Conservation (phyloP, 768 basidiomycete species). For the Mycena albidolilacea region DNA sequence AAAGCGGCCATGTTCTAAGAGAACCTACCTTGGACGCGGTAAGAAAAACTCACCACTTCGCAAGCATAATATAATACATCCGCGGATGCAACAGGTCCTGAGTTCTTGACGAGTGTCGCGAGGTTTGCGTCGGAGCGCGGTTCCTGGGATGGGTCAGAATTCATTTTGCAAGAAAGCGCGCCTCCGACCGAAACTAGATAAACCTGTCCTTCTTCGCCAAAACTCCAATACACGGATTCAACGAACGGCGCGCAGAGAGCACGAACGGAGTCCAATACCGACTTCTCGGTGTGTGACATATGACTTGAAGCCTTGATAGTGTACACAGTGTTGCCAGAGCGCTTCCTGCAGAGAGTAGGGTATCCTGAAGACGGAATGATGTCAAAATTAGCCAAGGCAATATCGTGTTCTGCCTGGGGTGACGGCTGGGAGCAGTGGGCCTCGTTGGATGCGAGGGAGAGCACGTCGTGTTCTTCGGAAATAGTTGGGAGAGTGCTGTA, state of each 20-base stretch:
- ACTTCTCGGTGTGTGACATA: slow-evolving; percentile 17
- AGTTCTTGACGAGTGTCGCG: slow-evolving; percentile 31
- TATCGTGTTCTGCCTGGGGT: slow-evolving; percentile 2
- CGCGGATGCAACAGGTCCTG: slow-evolving; percentile 39
- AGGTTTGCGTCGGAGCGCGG: slow-evolving; percentile 42
- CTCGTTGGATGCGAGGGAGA: slow-evolving; percentile 25
- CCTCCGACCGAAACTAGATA: slow-evolving; percentile 49
- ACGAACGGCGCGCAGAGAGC: slow-evolving; percentile 46
- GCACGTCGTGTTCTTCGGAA: slow-evolving; percentile 31
- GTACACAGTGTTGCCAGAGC: slow-evolving; percentile 33
- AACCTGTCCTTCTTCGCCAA: slow-evolving; percentile 48
- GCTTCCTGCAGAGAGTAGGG: slow-evolving; percentile 37
- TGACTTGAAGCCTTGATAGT: slow-evolving; percentile 30
- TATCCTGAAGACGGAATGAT: slow-evolving; percentile 31
- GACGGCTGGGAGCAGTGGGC: slow-evolving; percentile 25
- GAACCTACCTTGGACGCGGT: too few species aligned
- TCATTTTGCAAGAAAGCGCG: background rate
- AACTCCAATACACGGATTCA: slow-evolving; percentile 47
- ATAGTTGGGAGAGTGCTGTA: slow-evolving; percentile 36
- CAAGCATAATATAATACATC: slow-evolving; percentile 46
- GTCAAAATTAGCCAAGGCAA: slow-evolving; percentile 38
- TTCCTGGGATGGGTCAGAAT: slow-evolving; percentile 38
- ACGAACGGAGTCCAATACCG: slow-evolving; percentile 32
- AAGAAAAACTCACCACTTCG: slow-evolving; percentile 50
- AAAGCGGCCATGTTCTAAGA: background rate